Conservation (phyloP, 192 early-diverging fungal species). For the Dispira simplex region DNA sequence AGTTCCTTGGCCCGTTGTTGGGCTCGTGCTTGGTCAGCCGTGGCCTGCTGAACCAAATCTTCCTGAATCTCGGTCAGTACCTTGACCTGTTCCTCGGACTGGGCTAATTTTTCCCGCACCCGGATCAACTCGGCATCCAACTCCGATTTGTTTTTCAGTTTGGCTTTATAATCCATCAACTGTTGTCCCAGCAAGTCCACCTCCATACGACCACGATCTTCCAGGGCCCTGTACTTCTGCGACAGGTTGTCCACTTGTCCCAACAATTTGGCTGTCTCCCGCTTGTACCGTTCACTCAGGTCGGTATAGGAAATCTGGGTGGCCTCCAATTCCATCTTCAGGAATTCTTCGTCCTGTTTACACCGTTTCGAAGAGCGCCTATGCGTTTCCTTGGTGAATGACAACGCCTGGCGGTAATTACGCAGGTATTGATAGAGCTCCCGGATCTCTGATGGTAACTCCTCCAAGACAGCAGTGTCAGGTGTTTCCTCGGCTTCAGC, state of each 20-base stretch:
- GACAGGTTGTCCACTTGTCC: neutral
- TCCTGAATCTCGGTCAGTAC: neutral
- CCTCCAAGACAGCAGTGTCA: neutral
- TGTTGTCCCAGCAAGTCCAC: constrained; percentile 6
- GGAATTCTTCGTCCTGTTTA: neutral
- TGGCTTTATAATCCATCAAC: neutral
- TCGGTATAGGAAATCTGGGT: neutral
- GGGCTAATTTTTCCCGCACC: neutral
- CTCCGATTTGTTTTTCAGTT: neutral
- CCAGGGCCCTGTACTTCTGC: neutral
- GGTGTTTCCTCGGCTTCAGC: neutral
- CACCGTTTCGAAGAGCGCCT: neutral
- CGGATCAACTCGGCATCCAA: neutral
- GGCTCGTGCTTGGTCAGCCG: neutral
- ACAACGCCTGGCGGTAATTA: constrained; percentile 4
- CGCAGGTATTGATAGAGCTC: neutral
- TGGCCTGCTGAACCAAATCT: neutral
- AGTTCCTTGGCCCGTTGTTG: neutral
- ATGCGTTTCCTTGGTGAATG: neutral
- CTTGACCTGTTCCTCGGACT: neutral
- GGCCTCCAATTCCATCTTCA: neutral
- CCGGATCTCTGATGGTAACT: neutral
- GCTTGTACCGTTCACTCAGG: neutral
- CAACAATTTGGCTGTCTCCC: neutral
- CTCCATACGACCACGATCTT: constrained; percentile 5